These are phyloP conservation scores for Vigna radiata DNA, from an alignment of 306 rosid species.

Conservation along the genomic window DNA sequence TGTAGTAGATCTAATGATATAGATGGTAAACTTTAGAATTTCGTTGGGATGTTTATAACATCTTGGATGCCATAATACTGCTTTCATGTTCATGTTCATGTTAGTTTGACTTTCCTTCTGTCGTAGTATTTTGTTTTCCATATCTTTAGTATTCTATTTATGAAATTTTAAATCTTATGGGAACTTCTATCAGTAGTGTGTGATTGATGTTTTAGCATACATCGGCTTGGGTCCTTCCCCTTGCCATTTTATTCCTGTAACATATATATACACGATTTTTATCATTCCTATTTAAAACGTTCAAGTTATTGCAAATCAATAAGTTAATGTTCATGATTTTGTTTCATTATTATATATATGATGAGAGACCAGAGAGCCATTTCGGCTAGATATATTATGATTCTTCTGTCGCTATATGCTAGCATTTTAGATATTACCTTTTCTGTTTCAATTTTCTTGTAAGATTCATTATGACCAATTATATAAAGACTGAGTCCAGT, in stretches of 20 bases:
- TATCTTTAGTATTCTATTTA: not conserved
- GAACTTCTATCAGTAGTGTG: not conserved
- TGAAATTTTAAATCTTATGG: conserved; percentile 1
- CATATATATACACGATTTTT: not conserved
- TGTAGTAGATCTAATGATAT: not conserved
- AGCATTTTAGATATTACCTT: not conserved
- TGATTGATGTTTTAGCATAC: not conserved
- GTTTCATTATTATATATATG: conserved; percentile 6
- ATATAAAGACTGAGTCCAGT: conserved; percentile 16
- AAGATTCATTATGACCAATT: not conserved
- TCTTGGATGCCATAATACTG: not conserved
- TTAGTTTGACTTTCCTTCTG: not conserved
- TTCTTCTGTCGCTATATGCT: not conserved
- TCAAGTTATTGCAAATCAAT: not conserved
- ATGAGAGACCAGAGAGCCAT: not conserved
- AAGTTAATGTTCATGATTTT: conserved; percentile 1
- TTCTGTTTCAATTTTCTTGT: not conserved
- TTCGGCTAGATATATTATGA: conserved; percentile 25
- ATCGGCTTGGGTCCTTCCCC: not conserved
- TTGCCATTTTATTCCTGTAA: not conserved
- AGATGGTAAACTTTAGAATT: conserved; percentile 14
- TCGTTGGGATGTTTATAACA: not conserved
- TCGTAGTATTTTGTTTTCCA: conserved; percentile 1
- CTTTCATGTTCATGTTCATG: conserved; percentile 7
- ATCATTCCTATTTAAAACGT: not conserved